These are phyloP conservation scores for Flueggea neowawraea DNA, from an alignment of 441 rosid species.

Conservation along the genomic window DNA sequence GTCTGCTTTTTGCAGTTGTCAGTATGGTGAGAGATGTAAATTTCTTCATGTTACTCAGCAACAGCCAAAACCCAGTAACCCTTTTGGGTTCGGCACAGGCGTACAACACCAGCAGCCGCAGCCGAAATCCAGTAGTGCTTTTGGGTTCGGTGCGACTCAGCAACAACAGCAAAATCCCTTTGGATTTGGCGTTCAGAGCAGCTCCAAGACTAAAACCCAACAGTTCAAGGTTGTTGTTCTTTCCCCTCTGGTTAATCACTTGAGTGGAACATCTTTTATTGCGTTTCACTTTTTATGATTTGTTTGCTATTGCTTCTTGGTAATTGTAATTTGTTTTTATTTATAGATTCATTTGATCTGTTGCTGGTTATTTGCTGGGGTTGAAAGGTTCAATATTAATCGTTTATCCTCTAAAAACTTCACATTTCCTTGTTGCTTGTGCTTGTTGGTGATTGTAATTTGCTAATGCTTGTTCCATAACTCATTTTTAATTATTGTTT, in stretches of 20 bases:
- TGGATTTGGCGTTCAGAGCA: constrained; percentile 78
- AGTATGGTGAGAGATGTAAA: constrained; percentile 73
- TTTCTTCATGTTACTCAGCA: constrained; percentile 63
- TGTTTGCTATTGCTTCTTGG: not conserved
- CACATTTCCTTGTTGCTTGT: too few species aligned
- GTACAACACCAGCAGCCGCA: constrained; percentile 24
- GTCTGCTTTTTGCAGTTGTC: constrained; percentile 56
- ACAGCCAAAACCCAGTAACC: constrained; percentile 24
- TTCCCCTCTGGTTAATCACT: too few species aligned
- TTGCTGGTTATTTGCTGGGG: too few species aligned
- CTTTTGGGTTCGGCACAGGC: constrained; percentile 50
- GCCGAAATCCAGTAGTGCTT: constrained; percentile 19
- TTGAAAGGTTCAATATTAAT: too few species aligned
- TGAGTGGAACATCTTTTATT: not conserved
- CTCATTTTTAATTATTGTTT: too few species aligned
- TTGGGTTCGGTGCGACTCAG: constrained; percentile 50
- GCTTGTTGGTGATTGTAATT: not conserved
- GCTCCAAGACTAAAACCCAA: constrained; percentile 31
- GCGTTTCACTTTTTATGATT: not conserved
- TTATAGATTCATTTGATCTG: too few species aligned
- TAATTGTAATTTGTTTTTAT: too few species aligned
- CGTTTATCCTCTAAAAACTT: too few species aligned
- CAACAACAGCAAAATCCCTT: constrained; percentile 34
- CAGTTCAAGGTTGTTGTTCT: constrained; percentile 58
- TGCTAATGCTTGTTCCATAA: not conserved